Evolutionary conservation across 2,329 filamentous ascomycete species (phyloP).

Genomic region (Aaosphaeria pasadenensis): DNA sequence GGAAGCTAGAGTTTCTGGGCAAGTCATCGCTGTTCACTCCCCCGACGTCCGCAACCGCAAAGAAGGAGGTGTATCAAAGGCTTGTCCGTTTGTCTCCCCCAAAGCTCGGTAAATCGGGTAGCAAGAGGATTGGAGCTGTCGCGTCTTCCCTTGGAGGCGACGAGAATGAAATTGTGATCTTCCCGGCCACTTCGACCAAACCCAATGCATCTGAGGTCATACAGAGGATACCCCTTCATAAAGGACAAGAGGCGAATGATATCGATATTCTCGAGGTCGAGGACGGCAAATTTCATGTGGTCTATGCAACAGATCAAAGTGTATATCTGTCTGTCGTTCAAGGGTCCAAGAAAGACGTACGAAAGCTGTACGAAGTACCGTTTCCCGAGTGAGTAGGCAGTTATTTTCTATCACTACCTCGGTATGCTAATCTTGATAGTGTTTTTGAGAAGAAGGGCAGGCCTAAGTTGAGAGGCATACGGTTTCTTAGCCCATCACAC

Average conservation of each 20-base stretch:
- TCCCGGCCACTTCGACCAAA: slow-evolving; percentile 59
- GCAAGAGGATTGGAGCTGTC: slow-evolving; percentile 69
- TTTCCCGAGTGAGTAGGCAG: slow-evolving; percentile 29
- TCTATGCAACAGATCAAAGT: slow-evolving; percentile 75
- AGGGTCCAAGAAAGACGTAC: slow-evolving; percentile 35
- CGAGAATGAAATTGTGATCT: slow-evolving; percentile 75
- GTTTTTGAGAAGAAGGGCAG: slow-evolving; percentile 38
- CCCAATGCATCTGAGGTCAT: slow-evolving; percentile 47
- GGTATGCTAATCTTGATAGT: not conserved
- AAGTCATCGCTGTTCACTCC: slow-evolving; percentile 52
- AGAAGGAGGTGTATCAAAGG: slow-evolving; percentile 59
- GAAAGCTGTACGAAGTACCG: slow-evolving; percentile 22
- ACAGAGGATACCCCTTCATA: slow-evolving; percentile 50
- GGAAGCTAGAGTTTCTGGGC: slow-evolving; percentile 46
- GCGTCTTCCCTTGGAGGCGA: slow-evolving; percentile 72
- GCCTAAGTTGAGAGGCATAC: slow-evolving; percentile 54
- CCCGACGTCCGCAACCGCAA: slow-evolving; percentile 35
- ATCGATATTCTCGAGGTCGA: slow-evolving; percentile 66
- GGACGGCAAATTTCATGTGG: slow-evolving; percentile 64
- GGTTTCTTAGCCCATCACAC: slow-evolving; percentile 54
- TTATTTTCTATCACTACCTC: slow-evolving; percentile 20
- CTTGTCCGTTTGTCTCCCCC: slow-evolving; percentile 57
- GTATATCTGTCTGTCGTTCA: slow-evolving; percentile 51
- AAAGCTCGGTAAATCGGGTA: slow-evolving; percentile 45
- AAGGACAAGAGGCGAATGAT: slow-evolving; percentile 61